A percentile compares a stretch with the other conserved stretches of the same genome.
Conservation (phyloP, 257 asterid species). For the Solanum bulbocastanum region DNA sequence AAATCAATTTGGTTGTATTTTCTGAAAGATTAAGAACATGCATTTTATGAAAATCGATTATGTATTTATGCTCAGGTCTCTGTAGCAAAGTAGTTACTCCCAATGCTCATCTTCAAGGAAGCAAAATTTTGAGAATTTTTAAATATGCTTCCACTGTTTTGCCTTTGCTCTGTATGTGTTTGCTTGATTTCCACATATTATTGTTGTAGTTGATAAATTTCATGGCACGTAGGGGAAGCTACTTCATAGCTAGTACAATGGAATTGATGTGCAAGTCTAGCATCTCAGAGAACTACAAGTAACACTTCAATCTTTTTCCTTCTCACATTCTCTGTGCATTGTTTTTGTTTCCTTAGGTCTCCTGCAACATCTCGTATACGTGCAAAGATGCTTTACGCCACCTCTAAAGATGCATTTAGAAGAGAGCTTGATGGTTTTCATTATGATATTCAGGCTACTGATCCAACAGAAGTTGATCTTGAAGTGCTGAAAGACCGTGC, state of each 20-base stretch:
- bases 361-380: constrained; percentile 28
- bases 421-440: constrained; percentile 29
- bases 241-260: not conserved
- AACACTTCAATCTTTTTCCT: not conserved
- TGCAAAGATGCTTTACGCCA: constrained; percentile 30
- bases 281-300: not conserved
- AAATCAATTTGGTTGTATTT: no score
- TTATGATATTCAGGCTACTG: constrained; percentile 36
- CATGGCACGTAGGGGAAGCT: not conserved
- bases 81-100: no score
- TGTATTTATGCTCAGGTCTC: no score
- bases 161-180: not conserved
- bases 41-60: no score
- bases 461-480: constrained; percentile 30
- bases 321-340: not conserved
- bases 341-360: constrained; percentile 10
- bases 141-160: not conserved
- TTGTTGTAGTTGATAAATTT: constrained; percentile 5
- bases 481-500: constrained; percentile 29
- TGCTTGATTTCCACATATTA: constrained; percentile 10
- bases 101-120: not conserved
- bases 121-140: not conserved
- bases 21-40: no score
- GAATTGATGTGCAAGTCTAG: not conserved
- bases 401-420: constrained; percentile 25